Evolutionary conservation across 176 grass and related monocot species (phyloP).

Genomic region (Zizania latifolia): DNA sequence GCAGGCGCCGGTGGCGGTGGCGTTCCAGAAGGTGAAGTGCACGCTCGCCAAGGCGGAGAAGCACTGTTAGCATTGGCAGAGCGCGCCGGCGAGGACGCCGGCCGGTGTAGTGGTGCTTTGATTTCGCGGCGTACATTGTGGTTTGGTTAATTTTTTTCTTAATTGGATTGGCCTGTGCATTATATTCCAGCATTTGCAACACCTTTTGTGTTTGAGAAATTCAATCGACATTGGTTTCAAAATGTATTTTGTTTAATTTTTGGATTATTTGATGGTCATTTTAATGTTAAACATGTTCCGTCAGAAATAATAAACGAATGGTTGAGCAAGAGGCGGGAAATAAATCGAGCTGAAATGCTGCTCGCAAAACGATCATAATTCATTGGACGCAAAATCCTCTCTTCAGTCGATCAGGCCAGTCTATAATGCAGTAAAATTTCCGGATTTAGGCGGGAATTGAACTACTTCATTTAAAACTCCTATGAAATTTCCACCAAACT

Average conservation of each 20-base stretch:
- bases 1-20: neutral
- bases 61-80: neutral
- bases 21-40: conserved; percentile 20
- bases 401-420: too few species aligned
- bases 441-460: too few species aligned
- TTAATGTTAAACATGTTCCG: neutral
- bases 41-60: conserved; percentile 1
- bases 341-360: neutral
- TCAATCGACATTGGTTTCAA: neutral
- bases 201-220: neutral
- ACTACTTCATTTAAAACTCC: too few species aligned
- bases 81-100: too few species aligned
- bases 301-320: neutral
- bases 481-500: neutral
- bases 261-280: neutral
- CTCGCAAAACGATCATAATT: too few species aligned
- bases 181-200: neutral
- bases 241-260: neutral
- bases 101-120: too few species aligned
- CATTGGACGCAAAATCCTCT: too few species aligned
- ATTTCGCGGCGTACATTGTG: too few species aligned
- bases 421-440: too few species aligned
- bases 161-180: neutral
- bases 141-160: too few species aligned
- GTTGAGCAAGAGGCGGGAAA: neutral